Evolutionary conservation across 257 asterid species (phyloP).

Genomic region (Echites panduratus): DNA sequence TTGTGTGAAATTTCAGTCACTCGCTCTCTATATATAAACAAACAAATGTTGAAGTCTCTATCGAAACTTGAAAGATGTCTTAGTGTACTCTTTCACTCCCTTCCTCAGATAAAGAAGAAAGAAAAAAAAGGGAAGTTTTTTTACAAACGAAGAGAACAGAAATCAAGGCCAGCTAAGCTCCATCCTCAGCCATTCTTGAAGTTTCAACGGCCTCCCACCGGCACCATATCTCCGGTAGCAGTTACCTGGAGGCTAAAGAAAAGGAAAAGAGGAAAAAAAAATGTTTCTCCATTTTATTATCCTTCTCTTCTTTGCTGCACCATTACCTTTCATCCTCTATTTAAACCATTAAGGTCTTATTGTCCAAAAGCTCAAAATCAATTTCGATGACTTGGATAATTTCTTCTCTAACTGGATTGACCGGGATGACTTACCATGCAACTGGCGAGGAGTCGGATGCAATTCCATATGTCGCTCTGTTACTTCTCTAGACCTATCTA

Average conservation of each 20-base stretch:
- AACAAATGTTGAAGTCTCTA: constrained; percentile 21
- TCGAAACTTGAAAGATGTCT: constrained; percentile 32
- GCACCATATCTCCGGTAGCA: neutral
- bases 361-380: constrained; percentile 56
- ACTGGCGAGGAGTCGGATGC: constrained; percentile 73
- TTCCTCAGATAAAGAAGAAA: neutral
- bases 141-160: neutral
- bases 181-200: neutral
- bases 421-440: constrained; percentile 55
- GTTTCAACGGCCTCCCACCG: neutral
- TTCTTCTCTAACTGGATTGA: constrained; percentile 69
- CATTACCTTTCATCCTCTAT: constrained; percentile 29
- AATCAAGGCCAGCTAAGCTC: neutral
- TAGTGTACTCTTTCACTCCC: constrained; percentile 21
- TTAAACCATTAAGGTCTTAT: constrained; percentile 59
- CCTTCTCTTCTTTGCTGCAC: constrained; percentile 19
- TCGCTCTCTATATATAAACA: constrained; percentile 25
- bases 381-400: constrained; percentile 66
- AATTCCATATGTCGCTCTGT: constrained; percentile 47
- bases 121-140: neutral
- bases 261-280: neutral
- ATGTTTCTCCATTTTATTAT: constrained; percentile 22
- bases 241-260: neutral
- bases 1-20: neutral
- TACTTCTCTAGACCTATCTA: constrained; percentile 63